A percentile compares a stretch with the other conserved stretches of the same genome.
Evolutionary conservation across 306 rosid species (phyloP).

Genomic region (Psophocarpus tetragonolobus): DNA sequence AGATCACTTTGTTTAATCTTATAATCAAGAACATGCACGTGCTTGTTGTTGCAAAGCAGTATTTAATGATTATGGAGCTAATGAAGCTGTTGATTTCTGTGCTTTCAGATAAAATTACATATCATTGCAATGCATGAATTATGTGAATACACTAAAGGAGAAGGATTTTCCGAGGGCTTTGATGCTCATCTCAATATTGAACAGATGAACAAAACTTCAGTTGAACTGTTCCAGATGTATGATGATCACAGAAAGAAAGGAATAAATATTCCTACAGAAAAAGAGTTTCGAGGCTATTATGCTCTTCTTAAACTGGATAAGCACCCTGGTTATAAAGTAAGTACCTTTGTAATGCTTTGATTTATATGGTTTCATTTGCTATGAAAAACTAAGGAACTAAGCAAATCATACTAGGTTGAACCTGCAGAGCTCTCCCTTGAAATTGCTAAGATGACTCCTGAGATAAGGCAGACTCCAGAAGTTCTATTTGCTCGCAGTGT

Average conservation of each 20-base stretch:
- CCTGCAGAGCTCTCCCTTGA: slow-evolving; percentile 99
- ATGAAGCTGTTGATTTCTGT: slow-evolving; percentile 39
- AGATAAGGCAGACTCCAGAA: slow-evolving; percentile 89
- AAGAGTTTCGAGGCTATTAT: slow-evolving; percentile 95
- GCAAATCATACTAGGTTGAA: slow-evolving; percentile 76
- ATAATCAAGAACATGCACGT: slow-evolving; percentile 21
- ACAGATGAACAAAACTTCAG: slow-evolving; percentile 99
- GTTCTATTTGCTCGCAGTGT: slow-evolving; percentile 93
- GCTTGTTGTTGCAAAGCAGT: slow-evolving; percentile 32
- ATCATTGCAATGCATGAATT: slow-evolving; percentile 95
- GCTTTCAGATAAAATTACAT: slow-evolving; percentile 87
- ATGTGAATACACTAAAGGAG: slow-evolving; percentile 96
- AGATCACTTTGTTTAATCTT: background rate
- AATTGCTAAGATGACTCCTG: slow-evolving; percentile 98
- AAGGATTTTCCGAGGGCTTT: slow-evolving; percentile 97
- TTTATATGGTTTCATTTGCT: slow-evolving; percentile 42
- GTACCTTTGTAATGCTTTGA: slow-evolving; percentile 38
- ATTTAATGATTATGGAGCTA: slow-evolving; percentile 35
- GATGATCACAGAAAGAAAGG: slow-evolving; percentile 99
- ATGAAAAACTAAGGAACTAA: slow-evolving; percentile 39
- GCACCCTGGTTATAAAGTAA: slow-evolving; percentile 98
- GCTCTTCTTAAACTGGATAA: slow-evolving; percentile 99
- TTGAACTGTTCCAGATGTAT: slow-evolving; percentile 92
- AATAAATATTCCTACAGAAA: slow-evolving; percentile 65
- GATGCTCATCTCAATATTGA: slow-evolving; percentile 99